Evolutionary conservation across 129 eudicot genomes (phyloP).

Genomic region (Daucus carota): DH1_v3.0 NC_030385.2:29797001-29797500

Average conservation of each 20-base stretch:
- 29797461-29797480: no score
- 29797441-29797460: not conserved
- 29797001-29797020: no score
- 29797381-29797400: slow-evolving; percentile 44
- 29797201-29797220: not conserved
- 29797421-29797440: slow-evolving; percentile 46
- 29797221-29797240: not conserved
- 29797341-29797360: slow-evolving; percentile 56
- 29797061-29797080: no score
- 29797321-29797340: slow-evolving; percentile 65
- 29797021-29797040: not conserved
- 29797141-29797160: no score
- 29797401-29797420: slow-evolving; percentile 27
- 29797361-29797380: slow-evolving; percentile 69
- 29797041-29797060: not conserved
- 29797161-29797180: not conserved
- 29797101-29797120: no score
- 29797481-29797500: no score
- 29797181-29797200: not conserved
- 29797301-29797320: slow-evolving; percentile 49
- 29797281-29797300: not conserved
- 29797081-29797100: no score
- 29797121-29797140: no score
- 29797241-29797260: not conserved
- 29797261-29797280: no score